Conservation (phyloP, 1,139 yeast genomes). For the Taphrina populina region DNA sequence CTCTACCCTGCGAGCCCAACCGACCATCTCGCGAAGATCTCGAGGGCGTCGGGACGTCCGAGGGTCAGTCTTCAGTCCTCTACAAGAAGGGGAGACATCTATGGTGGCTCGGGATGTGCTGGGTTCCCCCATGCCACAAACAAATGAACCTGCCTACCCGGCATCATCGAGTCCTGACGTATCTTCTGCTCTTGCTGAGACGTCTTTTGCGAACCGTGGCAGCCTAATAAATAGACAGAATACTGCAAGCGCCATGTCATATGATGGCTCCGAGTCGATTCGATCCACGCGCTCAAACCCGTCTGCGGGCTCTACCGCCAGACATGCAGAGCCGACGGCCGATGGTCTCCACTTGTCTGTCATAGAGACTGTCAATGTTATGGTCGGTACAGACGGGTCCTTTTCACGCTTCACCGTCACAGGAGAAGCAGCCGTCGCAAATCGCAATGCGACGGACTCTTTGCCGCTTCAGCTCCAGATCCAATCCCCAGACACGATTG, state of each 20-base stretch:
- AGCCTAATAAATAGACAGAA: conserved; percentile 3
- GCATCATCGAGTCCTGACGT: not conserved
- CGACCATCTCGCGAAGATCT: conserved; percentile 22
- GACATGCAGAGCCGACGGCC: conserved; percentile 19
- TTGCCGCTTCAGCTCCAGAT: conserved; percentile 8
- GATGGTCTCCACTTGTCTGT: conserved; percentile 29
- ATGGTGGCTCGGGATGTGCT: conserved; percentile 23
- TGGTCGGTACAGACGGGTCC: conserved; percentile 9
- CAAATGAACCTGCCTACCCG: not conserved
- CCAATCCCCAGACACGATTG: conserved; percentile 30
- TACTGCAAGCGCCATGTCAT: conserved; percentile 9
- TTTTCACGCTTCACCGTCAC: conserved; percentile 21
- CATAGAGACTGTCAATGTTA: conserved; percentile 26
- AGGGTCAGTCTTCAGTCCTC: conserved; percentile 14
- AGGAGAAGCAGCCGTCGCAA: conserved; percentile 32
- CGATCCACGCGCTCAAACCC: conserved; percentile 27
- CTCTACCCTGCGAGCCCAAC: conserved; percentile 29
- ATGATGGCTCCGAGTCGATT: conserved; percentile 25
- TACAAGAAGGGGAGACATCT: not conserved
- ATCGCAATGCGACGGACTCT: not conserved
- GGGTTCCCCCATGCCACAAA: conserved; percentile 26
- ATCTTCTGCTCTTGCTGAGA: not conserved
- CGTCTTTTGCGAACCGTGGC: not conserved
- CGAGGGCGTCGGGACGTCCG: conserved; percentile 31
- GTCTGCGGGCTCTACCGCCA: not conserved